Evolutionary conservation across 2,329 filamentous ascomycete genomes (phyloP).

Genomic region (Fulvia fulva): DNA sequence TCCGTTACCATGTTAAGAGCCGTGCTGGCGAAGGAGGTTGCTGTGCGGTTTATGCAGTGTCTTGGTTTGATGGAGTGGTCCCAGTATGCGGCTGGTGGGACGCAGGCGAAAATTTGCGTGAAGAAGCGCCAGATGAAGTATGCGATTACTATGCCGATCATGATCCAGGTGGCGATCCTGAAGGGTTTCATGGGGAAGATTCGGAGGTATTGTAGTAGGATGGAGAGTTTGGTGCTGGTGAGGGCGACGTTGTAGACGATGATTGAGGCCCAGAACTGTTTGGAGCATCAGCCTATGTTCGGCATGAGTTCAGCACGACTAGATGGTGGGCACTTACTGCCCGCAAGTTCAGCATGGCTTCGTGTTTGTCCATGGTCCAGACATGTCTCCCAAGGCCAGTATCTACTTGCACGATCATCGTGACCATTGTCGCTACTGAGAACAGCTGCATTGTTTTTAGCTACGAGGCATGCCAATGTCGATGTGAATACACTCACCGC

Average conservation of each 20-base stretch:
- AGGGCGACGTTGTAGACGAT: constrained; percentile 37
- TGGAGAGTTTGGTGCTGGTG: constrained; percentile 42
- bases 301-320: background rate
- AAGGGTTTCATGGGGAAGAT: constrained; percentile 42
- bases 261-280: constrained; percentile 6
- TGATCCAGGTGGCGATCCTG: constrained; percentile 28
- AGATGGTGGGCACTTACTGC: background rate
- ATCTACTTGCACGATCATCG: background rate
- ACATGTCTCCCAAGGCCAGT: background rate
- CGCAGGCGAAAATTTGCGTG: constrained; percentile 40
- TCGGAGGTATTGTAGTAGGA: constrained; percentile 46
- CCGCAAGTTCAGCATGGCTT: background rate
- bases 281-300: no score
- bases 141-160: constrained; percentile 30
- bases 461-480: background rate
- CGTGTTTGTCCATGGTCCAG: background rate
- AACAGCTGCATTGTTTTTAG: background rate
- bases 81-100: constrained; percentile 36
- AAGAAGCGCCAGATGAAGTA: constrained; percentile 34
- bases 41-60: constrained; percentile 9
- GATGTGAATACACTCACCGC: background rate
- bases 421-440: background rate
- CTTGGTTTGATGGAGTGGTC: constrained; percentile 5
- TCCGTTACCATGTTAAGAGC: constrained; percentile 37
- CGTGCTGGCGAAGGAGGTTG: constrained; percentile 33